Base-by-base conservation (phyloP, 306 rosid genomes). In the Begonia masoniana region DNA sequence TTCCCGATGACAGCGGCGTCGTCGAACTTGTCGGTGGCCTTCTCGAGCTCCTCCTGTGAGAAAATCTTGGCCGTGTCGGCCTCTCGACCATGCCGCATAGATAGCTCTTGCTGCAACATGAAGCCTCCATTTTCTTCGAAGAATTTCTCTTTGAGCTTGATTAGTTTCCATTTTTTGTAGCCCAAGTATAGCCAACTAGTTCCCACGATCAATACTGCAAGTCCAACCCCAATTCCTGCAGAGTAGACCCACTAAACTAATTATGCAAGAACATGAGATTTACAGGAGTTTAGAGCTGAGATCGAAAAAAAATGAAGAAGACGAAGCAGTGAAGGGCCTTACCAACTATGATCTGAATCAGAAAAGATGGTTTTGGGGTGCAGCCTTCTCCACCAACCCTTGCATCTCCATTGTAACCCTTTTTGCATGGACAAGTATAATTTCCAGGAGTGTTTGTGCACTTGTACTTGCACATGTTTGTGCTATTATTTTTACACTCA, bases 101-200 rank as follows among this genome's bases (percentile, higher is more conserved):
- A 13, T 19, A 7, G 51, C 51, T 10, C 55, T 4, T 26, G 75
- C 24, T 68, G 50, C 45, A 78, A 49, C 59, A 62, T 0, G 0
- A 15, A 3, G 11, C 84, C 75, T 6, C 84, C 77, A 55, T 78
- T 78, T 69, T 60, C 69, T 41, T 9, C 46, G n/a, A 71, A 78
- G 52, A 50, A 60, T 0, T n/a, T 69, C 12, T 66, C 64, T 54
- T 57, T 75, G 1, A 68, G 71, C 53, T 48, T 65, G 4, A 68
- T 39, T 24, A 62, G 52, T 23, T 69, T 68, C 51, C 67, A 71
- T 58, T 61, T 65, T 61, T 55, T 63, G 62, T 52, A n/a, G 10
- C 15, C 53, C 62, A 60, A 66, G 14, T 39, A 69, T 11, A 53
- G 16, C 62, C 70, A 74, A 10, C 59, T 68, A 63, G 43, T 42